Evolutionary conservation across 2,329 filamentous ascomycete species (phyloP), one percentile per base, ranked within the genome.

Genomic region (Ceratocystis destructans): DNA sequence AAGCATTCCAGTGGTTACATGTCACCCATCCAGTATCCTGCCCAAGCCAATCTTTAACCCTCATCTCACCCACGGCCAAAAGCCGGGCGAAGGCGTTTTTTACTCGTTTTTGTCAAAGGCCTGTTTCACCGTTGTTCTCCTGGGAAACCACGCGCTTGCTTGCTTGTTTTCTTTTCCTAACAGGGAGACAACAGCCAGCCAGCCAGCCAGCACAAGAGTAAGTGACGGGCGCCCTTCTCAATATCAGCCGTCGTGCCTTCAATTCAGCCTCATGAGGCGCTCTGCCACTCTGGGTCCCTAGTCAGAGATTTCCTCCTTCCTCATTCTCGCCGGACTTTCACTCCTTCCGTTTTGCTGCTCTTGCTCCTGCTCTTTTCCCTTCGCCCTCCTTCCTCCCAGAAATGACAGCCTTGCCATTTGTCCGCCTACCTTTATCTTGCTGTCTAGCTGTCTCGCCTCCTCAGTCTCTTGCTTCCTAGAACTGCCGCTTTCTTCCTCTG

Each of bases 111-210:
- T 37, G 12, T 46, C 44, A 17, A 28, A 8, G 41, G 44, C 33
- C 57, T 48, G 50, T 65, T 66, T 61, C 55, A 61, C n/a, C 22
- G 22, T 48, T 66, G 17, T 48, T 66, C 55, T 62, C 55, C 64
- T 33, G 17, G 55, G 44, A 57, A 59, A 66, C 64, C 64, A 31
- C 64, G 64, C 64, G 48, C 63, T 25, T 50, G 50, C 46, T 57
- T 64, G 46, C 31, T 41, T 53, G 12, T 57, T 57, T 25, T 57
- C 17, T 6, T 28, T 31, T 2, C 53, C 28, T 33, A 17, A 7
- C 53, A 57, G 53, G 25, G 25, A 57, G 53, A 57, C 53, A 57
- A 28, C 25, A 57, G 12, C 25, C 25, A 15, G 31, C 48, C 25
- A 57, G 12, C 25, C 25, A 15, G 31, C 48, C 48, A 50, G 22